Conservation (phyloP, 2,329 filamentous ascomycete species). For the Ceratocystiopsis minuta region DNA sequence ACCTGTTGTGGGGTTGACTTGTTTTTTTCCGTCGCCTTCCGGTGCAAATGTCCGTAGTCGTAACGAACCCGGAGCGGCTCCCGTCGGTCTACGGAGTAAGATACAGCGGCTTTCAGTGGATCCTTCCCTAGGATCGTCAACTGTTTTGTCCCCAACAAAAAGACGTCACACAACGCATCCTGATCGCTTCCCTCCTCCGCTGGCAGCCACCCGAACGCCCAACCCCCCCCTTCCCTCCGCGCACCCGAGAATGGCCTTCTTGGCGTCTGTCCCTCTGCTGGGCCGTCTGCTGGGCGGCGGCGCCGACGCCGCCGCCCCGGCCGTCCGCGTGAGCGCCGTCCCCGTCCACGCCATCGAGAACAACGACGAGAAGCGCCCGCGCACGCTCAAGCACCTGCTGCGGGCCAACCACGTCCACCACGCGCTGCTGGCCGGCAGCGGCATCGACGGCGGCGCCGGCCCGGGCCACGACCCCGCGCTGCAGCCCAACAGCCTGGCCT, state of each 20-base stretch:
- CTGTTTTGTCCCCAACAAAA: too few relatives aligned
- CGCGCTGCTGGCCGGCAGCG: slow-evolving; percentile 38
- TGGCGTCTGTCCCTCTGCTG: slow-evolving; percentile 13
- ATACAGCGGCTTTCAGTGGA: too few relatives aligned
- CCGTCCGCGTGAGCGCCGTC: slow-evolving; percentile 46
- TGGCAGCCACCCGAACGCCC: too few relatives aligned
- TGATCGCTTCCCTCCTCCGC: too few relatives aligned
- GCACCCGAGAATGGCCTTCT: neutral
- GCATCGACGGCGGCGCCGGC: neutral
- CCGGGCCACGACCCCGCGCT: neutral
- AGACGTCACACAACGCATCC: too few relatives aligned
- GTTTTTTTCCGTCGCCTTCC: too few relatives aligned
- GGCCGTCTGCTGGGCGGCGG: slow-evolving; percentile 12
- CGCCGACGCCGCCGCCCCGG: slow-evolving; percentile 13
- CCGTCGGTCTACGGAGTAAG: too few relatives aligned
- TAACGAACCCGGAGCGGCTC: too few relatives aligned
- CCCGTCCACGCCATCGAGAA: slow-evolving; percentile 66
- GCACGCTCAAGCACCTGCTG: slow-evolving; percentile 77
- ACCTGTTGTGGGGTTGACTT: too few relatives aligned
- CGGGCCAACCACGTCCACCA: slow-evolving; percentile 86
- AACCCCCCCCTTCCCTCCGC: too few relatives aligned
- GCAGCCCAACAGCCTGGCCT: slow-evolving; percentile 66
- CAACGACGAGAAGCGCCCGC: slow-evolving; percentile 55
- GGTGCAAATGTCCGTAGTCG: too few relatives aligned
- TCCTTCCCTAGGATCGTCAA: too few relatives aligned